A percentile compares a stretch with the other conserved stretches of the same genome.
Evolutionary conservation across 768 basidiomycete species (phyloP).

Genomic region (Crucibulum laeve): DNA sequence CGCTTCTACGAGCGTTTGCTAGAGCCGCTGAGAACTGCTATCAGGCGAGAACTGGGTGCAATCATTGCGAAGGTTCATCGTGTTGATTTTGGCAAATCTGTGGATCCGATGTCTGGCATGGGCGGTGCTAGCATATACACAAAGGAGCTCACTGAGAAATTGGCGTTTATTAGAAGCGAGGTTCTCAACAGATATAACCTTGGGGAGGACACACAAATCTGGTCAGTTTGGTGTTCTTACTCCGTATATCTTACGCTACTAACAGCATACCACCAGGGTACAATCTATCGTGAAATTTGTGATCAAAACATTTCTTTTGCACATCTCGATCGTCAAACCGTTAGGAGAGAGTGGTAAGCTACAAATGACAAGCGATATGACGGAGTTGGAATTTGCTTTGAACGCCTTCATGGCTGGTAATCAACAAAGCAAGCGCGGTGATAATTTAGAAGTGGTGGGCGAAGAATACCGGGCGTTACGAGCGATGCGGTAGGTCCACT

Average conservation of each 20-base stretch:
- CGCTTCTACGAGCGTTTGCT: conserved; percentile 47
- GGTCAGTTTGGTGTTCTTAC: conserved; percentile 59
- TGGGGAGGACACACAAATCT: conserved; percentile 67
- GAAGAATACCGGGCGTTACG: conserved; percentile 85
- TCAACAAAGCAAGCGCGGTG: conserved; percentile 52
- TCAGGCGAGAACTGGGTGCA: conserved; percentile 76
- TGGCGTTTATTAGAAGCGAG: conserved; percentile 77
- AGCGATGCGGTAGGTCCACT: conserved; percentile 68
- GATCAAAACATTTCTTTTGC: conserved; percentile 84
- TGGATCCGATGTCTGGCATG: conserved; percentile 61
- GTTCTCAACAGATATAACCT: conserved; percentile 66
- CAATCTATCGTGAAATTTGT: conserved; percentile 70
- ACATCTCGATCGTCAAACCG: conserved; percentile 90
- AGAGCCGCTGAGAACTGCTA: conserved; percentile 59
- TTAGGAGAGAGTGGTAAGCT: conserved; percentile 92
- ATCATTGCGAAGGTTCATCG: conserved; percentile 84
- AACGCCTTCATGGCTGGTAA: conserved; percentile 70
- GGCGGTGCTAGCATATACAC: conserved; percentile 81
- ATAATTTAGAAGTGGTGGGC: conserved; percentile 70
- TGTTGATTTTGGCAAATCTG: conserved; percentile 71
- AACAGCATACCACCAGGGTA: conserved; percentile 36
- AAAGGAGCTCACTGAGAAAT: conserved; percentile 87
- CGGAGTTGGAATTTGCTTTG: conserved; percentile 90
- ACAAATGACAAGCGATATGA: conserved; percentile 94
- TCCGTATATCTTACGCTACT: not conserved